Evolutionary conservation across 164 flowering plant species (phyloP).

Genomic region (Cinnamomum chago): DNA sequence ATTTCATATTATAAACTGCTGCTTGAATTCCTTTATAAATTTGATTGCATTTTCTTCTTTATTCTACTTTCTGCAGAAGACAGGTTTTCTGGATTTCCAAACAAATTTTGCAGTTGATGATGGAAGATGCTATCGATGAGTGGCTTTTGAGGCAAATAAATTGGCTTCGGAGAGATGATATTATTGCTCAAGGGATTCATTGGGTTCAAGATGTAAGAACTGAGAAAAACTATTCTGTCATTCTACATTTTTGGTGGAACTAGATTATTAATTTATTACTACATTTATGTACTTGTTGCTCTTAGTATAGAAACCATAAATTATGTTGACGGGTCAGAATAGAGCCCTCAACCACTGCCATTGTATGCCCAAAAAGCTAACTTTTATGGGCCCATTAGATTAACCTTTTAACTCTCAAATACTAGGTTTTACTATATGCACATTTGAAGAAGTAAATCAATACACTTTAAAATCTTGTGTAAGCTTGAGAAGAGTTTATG

Average conservation of each 20-base stretch:
- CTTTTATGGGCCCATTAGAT: too few relatives aligned
- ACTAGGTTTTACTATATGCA: too few relatives aligned
- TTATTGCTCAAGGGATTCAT: slow-evolving; percentile 72
- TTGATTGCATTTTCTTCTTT: slow-evolving; percentile 4
- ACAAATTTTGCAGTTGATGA: slow-evolving; percentile 87
- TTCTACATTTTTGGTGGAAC: background rate
- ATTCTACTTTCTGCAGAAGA: slow-evolving; percentile 50
- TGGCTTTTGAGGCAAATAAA: slow-evolving; percentile 87
- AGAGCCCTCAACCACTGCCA: too few relatives aligned
- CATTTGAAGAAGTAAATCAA: too few relatives aligned
- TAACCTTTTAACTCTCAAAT: too few relatives aligned
- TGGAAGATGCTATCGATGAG: slow-evolving; percentile 99
- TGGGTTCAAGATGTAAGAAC: slow-evolving; percentile 92
- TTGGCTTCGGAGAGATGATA: slow-evolving; percentile 81
- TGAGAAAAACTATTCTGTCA: slow-evolving; percentile 1
- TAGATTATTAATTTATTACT: background rate
- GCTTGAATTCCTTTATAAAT: background rate
- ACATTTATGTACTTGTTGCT: too few relatives aligned
- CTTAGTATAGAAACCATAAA: background rate
- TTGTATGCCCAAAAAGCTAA: too few relatives aligned
- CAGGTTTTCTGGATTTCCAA: slow-evolving; percentile 99
- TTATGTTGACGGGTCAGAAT: too few relatives aligned
- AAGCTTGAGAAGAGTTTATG: too few relatives aligned
- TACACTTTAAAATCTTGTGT: too few relatives aligned
- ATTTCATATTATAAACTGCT: background rate